Base-by-base conservation (phyloP, 2,329 filamentous ascomycete genomes). In the Pyrenochaeta sp. region DNA sequence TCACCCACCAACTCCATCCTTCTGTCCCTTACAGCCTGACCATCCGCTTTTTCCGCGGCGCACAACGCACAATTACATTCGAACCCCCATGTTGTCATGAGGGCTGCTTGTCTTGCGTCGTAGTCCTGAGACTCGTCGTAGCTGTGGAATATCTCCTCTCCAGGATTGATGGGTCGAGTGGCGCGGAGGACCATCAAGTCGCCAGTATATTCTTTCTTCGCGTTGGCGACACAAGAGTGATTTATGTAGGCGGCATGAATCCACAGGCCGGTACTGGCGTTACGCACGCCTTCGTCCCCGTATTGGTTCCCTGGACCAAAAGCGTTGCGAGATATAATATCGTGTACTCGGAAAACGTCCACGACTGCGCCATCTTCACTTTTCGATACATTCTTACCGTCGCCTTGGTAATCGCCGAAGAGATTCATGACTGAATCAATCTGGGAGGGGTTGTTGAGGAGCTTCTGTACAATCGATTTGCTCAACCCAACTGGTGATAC, bases 261-360 rank as follows among this genome's bases (percentile, higher is more conserved):
- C 78, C 79, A 83, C 19, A 82, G 61, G 0, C 80, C 80, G 1
- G 69, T 69, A 28, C 68, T 71, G 8, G 67, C 64, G n/a, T 68
- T 71, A 2, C 49, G 51, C 4, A 64, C 62, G n/a, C 48, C 55
- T 40, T 69, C 66, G 36, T 69, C 62, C 25, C 64, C 64, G 71
- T 63, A 70, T 32, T 71, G 68, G 19, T 50, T 61, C 12, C 69
- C 69, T 25, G 72, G 76, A 0, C 78, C 79, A 43, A 85, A 85
- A 47, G 60, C 61, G 60, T 86, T 86, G 15, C 81, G 66, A 0
- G 71, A 61, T 12, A 83, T 72, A 52, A 82, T 82, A 30, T 74
- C 73, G 50, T 80, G 75, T 2, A 84, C 71, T 19, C 84, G 77
- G 55, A 85, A 86, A 0, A 78, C 77, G 61, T 86, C 83, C 4